Evolutionary conservation across 768 basidiomycete genomes (phyloP).

Genomic region (Auricularia heimuer): DNA sequence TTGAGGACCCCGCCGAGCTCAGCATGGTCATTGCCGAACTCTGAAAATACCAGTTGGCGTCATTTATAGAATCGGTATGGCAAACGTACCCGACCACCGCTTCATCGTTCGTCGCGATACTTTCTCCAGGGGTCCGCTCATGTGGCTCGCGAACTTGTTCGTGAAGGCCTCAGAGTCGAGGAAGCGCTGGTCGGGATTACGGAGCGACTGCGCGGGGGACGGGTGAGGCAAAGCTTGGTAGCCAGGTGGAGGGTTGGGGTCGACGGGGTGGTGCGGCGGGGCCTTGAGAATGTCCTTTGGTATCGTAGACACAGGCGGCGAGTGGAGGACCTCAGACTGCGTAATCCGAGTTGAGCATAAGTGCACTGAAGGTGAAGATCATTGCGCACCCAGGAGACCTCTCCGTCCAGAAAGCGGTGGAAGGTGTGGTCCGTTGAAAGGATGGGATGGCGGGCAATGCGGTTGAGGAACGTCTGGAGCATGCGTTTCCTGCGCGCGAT

Average conservation of each 20-base stretch:
- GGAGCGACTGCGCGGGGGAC: constrained; percentile 78
- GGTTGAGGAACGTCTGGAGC: constrained; percentile 90
- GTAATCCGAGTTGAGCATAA: background rate
- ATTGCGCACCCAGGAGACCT: constrained; percentile 78
- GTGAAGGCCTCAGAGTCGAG: constrained; percentile 95
- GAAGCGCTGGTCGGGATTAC: constrained; percentile 90
- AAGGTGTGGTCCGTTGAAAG: constrained; percentile 93
- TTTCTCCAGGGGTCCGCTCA: constrained; percentile 91
- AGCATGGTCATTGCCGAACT: constrained; percentile 76
- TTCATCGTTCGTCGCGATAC: constrained; percentile 87
- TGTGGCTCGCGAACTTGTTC: constrained; percentile 86
- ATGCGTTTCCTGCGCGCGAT: constrained; percentile 89
- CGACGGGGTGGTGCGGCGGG: constrained; percentile 89
- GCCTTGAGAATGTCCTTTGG: constrained; percentile 96
- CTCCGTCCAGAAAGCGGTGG: constrained; percentile 90
- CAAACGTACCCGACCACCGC: constrained; percentile 76
- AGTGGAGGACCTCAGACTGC: constrained; percentile 86
- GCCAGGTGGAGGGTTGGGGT: constrained; percentile 57
- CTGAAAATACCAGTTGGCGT: constrained; percentile 26
- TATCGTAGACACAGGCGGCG: constrained; percentile 79
- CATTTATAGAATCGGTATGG: constrained; percentile 2
- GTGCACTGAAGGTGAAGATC: constrained; percentile 2
- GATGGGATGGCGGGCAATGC: constrained; percentile 85
- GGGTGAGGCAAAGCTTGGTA: constrained; percentile 86
- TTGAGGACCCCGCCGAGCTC: constrained; percentile 89